Base-by-base conservation (phyloP, 495 filamentous ascomycete genomes). In the Penicillium dipodomyicola region DNA sequence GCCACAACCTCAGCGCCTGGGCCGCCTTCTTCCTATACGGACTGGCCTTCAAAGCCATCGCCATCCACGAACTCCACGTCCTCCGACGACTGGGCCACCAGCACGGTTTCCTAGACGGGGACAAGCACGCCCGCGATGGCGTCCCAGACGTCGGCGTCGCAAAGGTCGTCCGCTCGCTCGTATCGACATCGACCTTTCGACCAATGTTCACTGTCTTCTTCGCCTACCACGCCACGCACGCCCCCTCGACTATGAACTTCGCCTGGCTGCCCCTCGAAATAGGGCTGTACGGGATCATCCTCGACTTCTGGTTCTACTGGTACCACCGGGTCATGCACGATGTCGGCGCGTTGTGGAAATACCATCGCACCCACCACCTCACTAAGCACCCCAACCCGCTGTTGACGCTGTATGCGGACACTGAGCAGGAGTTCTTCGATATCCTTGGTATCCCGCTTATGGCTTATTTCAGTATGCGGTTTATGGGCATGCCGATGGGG, bases 241-340 rank as follows among this genome's bases (percentile, higher is more conserved):
- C 60, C 0, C 69, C 70, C 8, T 41, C 60, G 0, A 54, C 59
- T 0, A 70, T 73, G 44, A 66, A 58, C 45, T 72, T 65, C 52
- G 50, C 44, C 46, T 67, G 68, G 65, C 59, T 74, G 1, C 62
- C 64, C 0, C 61, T 73, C 0, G 71, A 75, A 35, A 56, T 59
- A 19, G 69, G 72, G 0, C 53, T 75, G 0, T 73, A 75, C 50
- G 69, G 70, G 3, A 64, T 75, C 40, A 67, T 71, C 49, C 66
- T 75, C 37, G 72, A 75, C 57, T 74, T 74, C 60, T 74, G 72
- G 72, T 74, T 75, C 60, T 74, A 74, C 57, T 73, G 70, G 69
- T 72, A 73, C 56, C 72, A 75, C 45, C 70, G 72, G 1, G 11
- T 67, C 8, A 72, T 72, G 67, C 72, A 75, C 39, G 70, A 72